A percentile compares a stretch with the other conserved stretches of the same genome.
Evolutionary conservation across 2,329 filamentous ascomycete species (phyloP).

Genomic region (Pseudofabraea citricarpa): DNA sequence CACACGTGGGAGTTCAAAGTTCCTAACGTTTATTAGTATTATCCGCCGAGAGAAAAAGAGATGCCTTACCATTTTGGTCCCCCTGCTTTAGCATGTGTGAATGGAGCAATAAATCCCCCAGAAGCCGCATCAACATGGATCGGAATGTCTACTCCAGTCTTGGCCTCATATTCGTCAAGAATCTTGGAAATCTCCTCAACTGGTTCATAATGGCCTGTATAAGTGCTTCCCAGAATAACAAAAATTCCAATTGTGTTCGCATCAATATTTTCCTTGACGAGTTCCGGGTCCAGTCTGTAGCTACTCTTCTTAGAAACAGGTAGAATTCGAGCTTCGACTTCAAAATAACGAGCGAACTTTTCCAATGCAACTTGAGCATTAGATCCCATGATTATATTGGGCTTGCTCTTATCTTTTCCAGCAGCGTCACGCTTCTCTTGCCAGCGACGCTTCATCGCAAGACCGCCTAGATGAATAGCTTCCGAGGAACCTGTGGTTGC

Average conservation of each 20-base stretch:
- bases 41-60: background rate
- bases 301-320: constrained; percentile 57
- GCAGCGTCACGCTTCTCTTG: constrained; percentile 55
- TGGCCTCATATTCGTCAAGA: constrained; percentile 55
- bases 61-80: constrained; percentile 49
- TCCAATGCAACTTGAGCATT: constrained; percentile 70
- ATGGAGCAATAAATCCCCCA: constrained; percentile 58
- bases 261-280: constrained; percentile 63
- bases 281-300: constrained; percentile 57
- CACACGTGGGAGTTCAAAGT: constrained; percentile 57
- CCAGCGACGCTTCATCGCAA: constrained; percentile 74
- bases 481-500: constrained; percentile 69
- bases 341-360: constrained; percentile 71
- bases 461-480: constrained; percentile 64
- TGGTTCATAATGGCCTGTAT: constrained; percentile 70
- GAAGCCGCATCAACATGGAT: constrained; percentile 63
- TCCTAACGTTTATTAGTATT: constrained; percentile 29
- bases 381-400: constrained; percentile 71
- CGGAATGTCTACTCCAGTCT: constrained; percentile 59
- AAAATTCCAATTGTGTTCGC: constrained; percentile 75
- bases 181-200: constrained; percentile 64
- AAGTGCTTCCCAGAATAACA: constrained; percentile 67
- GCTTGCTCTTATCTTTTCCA: constrained; percentile 58
- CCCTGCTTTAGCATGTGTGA: constrained; percentile 49
- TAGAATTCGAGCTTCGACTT: constrained; percentile 63